These are phyloP conservation scores for Chytriomyces sp. DNA, from an alignment of 192 early-diverging fungal genomes.

Conservation along the genomic window DNA sequence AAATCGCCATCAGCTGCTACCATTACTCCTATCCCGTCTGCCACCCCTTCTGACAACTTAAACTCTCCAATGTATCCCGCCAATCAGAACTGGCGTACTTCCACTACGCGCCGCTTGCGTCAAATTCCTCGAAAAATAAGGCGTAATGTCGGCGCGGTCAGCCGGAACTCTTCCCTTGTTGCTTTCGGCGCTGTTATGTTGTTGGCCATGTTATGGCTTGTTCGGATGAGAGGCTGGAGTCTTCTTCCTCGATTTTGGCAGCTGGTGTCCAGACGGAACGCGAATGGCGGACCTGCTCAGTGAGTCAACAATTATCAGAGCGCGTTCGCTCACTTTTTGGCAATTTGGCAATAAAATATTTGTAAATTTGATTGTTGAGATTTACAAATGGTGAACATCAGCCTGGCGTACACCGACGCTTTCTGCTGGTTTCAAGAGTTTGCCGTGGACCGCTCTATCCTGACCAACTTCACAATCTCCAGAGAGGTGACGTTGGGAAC, in stretches of 20 bases:
- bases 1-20: not conserved
- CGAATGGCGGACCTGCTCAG: not conserved
- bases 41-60: not conserved
- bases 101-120: not conserved
- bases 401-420: not conserved
- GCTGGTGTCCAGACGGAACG: conserved; percentile 6
- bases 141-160: not conserved
- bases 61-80: not conserved
- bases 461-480: conserved; percentile 5
- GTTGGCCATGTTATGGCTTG: conserved; percentile 17
- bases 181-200: conserved; percentile 23
- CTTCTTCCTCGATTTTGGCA: conserved; percentile 26
- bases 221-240: conserved; percentile 22
- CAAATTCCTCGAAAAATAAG: not conserved
- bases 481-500: not conserved
- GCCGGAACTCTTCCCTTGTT: not conserved
- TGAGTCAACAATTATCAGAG: no score
- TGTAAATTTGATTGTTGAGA: no score
- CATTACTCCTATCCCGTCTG: not conserved
- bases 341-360: no score
- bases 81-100: not conserved
- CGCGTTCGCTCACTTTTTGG: no score
- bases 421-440: conserved; percentile 10
- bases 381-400: conserved; percentile 2
- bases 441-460: not conserved